These are phyloP conservation scores for Pythium phragmiticola DNA, from an alignment of 352 stramenopile genomes.

Conservation along the genomic window DNA sequence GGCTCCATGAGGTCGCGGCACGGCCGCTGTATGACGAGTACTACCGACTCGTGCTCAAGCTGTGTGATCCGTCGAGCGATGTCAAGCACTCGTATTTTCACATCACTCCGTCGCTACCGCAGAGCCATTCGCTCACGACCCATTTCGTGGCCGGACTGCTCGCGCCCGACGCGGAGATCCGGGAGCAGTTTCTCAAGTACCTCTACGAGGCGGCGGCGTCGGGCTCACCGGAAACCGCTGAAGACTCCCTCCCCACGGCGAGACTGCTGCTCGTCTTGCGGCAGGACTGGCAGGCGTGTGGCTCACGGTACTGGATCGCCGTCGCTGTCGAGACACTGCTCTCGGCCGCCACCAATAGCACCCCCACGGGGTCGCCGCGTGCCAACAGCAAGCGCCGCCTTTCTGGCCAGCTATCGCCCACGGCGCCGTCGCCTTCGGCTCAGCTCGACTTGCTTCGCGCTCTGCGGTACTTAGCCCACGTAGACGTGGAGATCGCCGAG, in stretches of 20 bases:
- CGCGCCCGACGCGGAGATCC: constrained; percentile 60
- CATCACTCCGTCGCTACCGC: constrained; percentile 46
- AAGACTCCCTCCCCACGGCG: constrained; percentile 46
- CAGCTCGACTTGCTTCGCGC: constrained; percentile 36
- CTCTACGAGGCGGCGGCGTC: constrained; percentile 47
- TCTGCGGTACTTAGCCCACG: constrained; percentile 70
- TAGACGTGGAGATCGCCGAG: constrained; percentile 83
- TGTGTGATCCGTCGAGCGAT: constrained; percentile 63
- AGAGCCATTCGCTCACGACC: constrained; percentile 66
- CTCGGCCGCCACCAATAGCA: constrained; percentile 30
- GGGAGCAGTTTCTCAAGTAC: constrained; percentile 70
- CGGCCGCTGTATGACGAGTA: constrained; percentile 82
- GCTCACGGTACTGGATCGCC: constrained; percentile 81
- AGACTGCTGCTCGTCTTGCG: constrained; percentile 70
- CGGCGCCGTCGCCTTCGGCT: constrained; percentile 2
- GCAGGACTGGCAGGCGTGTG: constrained; percentile 87
- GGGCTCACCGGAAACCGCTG: constrained; percentile 18
- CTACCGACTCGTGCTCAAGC: constrained; percentile 69
- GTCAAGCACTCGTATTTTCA: constrained; percentile 72
- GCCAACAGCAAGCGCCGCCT: not conserved
- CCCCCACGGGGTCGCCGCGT: too few species aligned
- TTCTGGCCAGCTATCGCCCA: not conserved
- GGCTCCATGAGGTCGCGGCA: constrained; percentile 82
- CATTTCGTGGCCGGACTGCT: constrained; percentile 82
- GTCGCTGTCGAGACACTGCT: constrained; percentile 78